Base-by-base conservation (phyloP, 768 basidiomycete genomes). In the Leccinellum albellum region DNA sequence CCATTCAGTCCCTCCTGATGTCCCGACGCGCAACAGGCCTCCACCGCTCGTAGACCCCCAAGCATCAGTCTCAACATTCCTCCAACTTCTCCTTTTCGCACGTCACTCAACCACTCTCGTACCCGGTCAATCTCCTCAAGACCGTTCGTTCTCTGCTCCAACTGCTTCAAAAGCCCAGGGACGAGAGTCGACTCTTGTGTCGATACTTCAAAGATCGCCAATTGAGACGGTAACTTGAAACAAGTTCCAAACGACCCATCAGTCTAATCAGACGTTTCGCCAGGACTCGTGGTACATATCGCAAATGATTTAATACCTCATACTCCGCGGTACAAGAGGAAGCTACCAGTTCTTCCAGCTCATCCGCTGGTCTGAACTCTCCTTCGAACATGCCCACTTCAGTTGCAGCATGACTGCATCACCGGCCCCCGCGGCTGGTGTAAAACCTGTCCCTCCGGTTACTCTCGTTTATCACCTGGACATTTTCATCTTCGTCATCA, bases 401-500 rank as follows among this genome's bases (percentile, higher is more conserved):
- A 20, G 10, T 9, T 20, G 9, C 37, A 40, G 10, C 40, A 42
- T 5, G 2, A 5, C 17, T 31, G 40, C 40, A 17, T 10, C 40
- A n/a, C 5, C 40, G 40, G 40, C 40, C 40, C 2, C 20, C 17
- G n/a, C n/a, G 10, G n/a, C 40, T 0, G 40, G 8, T 2, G 40
- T 5, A 17, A n/a, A 9, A 20, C 40, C 12, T 20, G 20, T 20
- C 12, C 20, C 40, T 20, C n/a, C 13, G 40, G 12, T 20, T 20
- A 1, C 55, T 28, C 50, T 77, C 7, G 66, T 76, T n/a, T 69
- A 63, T 61, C 73, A 77, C 54, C 60, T 81, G 49, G 72, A 80
- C 71, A 65, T 84, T 42, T 71, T 82, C 62, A 65, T 85, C 50
- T 53, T 81, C 55, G 69, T 74, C 24, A 48, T 79, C 49, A 66